Evolutionary conservation across 2,329 filamentous ascomycete species (phyloP), one percentile per base, ranked within the genome.

Genomic region (Xylariomycetidae sp.): DNA sequence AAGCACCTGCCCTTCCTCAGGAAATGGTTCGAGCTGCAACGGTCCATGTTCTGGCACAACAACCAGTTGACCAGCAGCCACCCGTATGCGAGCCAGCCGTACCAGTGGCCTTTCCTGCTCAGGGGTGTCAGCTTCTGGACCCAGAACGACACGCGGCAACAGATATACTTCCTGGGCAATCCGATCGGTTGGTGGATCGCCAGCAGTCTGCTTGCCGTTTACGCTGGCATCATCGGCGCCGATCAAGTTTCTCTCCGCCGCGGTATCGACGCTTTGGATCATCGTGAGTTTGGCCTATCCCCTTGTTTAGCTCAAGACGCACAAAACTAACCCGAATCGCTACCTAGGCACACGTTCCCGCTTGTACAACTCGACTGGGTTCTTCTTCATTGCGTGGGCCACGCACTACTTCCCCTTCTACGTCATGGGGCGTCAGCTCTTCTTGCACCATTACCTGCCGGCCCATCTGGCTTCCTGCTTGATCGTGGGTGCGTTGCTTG

Each of bases 51-150:
- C 74, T 90, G 85, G 74, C 92, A 98, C 72, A 98, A 98, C 74
- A 96, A 89, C 62, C 90, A 93, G 52, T 70, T 98, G 56, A 98
- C 92, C 27, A 93, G 88, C 67, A 94, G 86, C 57, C 92, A 98
- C 60, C 92, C 92, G 1, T 98, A 98, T 60, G 78, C 92, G 25
- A 95, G 87, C 51, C 82, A 89, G 58, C 92, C 92, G 6, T 92
- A 93, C 66, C 86, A 94, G 56, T 98, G 92, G 92, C 92, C 92
- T 2, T 96, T 98, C 76, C 73, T 98, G 56, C 77, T 98, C 37
- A 82, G 92, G 19, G 92, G 92, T 64, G 90, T 98, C 49, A 95
- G 88, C 63, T 98, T 98, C 80, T 98, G 92, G 92, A 98, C 92
- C 7, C 85, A 96, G 58, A 88, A 86, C 59, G 86, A 93, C 35